These are phyloP conservation scores for Peronospora destructor DNA, from an alignment of 352 stramenopile species.

Conservation along the genomic window DNA sequence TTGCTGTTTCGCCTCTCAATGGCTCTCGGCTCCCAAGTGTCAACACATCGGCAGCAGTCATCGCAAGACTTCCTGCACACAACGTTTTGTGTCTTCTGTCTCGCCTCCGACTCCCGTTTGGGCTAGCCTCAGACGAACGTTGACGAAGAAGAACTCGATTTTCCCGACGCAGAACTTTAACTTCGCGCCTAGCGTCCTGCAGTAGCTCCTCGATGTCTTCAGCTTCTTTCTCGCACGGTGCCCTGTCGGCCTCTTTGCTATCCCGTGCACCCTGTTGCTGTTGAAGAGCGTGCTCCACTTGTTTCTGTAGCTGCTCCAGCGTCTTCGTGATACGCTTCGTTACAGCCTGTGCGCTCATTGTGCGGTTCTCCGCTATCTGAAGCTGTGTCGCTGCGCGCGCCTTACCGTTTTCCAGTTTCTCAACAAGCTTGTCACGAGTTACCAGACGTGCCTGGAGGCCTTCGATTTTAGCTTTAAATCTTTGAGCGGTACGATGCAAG, in stretches of 20 bases:
- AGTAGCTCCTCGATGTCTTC: constrained; percentile 30
- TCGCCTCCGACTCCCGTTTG: constrained; percentile 2
- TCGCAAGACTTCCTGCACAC: constrained; percentile 6
- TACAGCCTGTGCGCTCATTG: constrained; percentile 22
- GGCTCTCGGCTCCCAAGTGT: constrained; percentile 12
- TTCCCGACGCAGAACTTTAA: constrained; percentile 31
- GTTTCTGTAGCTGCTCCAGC: constrained; percentile 22
- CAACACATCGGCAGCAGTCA: constrained; percentile 26
- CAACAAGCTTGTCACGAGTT: constrained; percentile 16
- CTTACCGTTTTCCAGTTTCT: constrained; percentile 22
- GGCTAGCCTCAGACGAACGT: constrained; percentile 1
- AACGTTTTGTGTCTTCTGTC: constrained; percentile 16
- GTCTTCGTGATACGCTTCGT: constrained; percentile 21
- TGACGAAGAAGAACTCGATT: constrained; percentile 34
- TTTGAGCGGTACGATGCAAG: constrained; percentile 14
- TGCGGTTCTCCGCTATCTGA: constrained; percentile 33
- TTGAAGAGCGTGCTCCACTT: constrained; percentile 18
- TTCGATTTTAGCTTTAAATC: constrained; percentile 21
- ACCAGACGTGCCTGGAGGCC: constrained; percentile 16
- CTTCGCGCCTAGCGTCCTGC: constrained; percentile 29
- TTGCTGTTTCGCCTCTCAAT: not conserved
- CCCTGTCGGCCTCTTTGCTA: constrained; percentile 9
- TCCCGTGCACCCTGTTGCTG: constrained; percentile 9
- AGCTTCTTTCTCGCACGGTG: constrained; percentile 5
- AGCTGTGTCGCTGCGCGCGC: constrained; percentile 21